Evolutionary conservation across 768 basidiomycete genomes (phyloP).

Genomic region (Xerocomus brunneocitrinus): DNA sequence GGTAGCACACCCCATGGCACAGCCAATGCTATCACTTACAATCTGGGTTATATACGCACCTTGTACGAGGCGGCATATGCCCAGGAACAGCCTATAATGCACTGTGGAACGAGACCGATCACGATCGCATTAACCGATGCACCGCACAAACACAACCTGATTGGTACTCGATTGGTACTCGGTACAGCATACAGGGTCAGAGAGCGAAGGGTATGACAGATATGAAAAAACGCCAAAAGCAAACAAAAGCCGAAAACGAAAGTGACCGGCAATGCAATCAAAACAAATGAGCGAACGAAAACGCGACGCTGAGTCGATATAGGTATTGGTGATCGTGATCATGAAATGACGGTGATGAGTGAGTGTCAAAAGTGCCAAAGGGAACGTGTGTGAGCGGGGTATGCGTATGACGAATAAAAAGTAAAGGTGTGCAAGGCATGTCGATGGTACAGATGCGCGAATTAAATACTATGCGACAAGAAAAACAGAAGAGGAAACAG

Average conservation of each 20-base stretch:
- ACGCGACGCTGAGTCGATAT: neutral
- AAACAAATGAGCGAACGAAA: neutral
- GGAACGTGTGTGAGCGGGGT: slow-evolving; percentile 6
- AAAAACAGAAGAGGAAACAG: neutral
- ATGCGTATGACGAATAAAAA: neutral
- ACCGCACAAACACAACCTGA: neutral
- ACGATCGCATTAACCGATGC: neutral
- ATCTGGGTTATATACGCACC: too few relatives aligned
- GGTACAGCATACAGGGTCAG: neutral
- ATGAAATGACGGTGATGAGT: neutral
- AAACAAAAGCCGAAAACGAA: neutral
- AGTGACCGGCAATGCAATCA: neutral
- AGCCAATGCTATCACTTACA: neutral
- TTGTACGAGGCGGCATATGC: too few relatives aligned
- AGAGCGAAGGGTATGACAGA: neutral
- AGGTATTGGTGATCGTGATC: slow-evolving; percentile 5
- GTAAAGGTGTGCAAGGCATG: slow-evolving; percentile 4
- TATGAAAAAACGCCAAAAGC: neutral
- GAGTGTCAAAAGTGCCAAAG: neutral
- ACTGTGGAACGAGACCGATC: neutral
- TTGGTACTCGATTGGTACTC: neutral
- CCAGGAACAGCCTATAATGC: neutral
- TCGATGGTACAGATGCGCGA: slow-evolving; percentile 23
- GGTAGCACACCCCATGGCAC: neutral
- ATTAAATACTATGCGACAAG: slow-evolving; percentile 28